Base-by-base conservation (phyloP, 352 stramenopile genomes). In the Phytophthora nicotianae region DNA sequence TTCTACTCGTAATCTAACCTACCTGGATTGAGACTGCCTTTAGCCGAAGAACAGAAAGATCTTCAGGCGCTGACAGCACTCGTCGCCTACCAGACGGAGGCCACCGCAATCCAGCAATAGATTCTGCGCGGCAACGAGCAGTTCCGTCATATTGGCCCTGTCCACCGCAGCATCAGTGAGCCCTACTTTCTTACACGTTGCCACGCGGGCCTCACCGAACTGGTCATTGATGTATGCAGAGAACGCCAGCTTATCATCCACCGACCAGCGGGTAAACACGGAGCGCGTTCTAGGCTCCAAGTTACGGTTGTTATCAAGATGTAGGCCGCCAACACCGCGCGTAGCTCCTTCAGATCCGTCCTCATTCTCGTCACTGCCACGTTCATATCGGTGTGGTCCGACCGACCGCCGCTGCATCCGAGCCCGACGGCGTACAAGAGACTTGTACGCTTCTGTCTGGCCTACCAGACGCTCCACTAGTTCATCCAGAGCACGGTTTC, bases 401-500 rank as follows among this genome's bases (percentile, higher is more conserved):
- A 70, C 38, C 19, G 46, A 68, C 26, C 58, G 62, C 21, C 53
- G 43, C 45, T 80, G 72, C 32, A 66, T 71, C n/a, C 64, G 66
- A 13, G 66, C 49, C 13, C 75, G 63, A 53, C 69, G 74, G 32
- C 53, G 54, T n/a, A 81, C 64, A 42, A 73, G 75, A 17, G 72
- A 59, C 45, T 84, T 78, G 62, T 83, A 93, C 0, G 72, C 63
- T 10, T 90, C 79, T 10, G 76, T 80, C 1, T 89, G 62, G n/a
- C 85, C 87, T 19, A 89, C 81, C 27, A 95, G 52, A 7, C 79
- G 71, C 37, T 80, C 62, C 23, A 93, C 80, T 7, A 95, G 70
- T n/a, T 91, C 83, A 62, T 95, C 87, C 5, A 95, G 70, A 10
- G 87, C 83, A 14, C 87, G 83, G 41, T 93, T 95, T 23, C 83